Evolutionary conservation across 306 rosid species (phyloP), one percentile per base, ranked within the genome.

Genomic region (Clitoria ternatea): DNA sequence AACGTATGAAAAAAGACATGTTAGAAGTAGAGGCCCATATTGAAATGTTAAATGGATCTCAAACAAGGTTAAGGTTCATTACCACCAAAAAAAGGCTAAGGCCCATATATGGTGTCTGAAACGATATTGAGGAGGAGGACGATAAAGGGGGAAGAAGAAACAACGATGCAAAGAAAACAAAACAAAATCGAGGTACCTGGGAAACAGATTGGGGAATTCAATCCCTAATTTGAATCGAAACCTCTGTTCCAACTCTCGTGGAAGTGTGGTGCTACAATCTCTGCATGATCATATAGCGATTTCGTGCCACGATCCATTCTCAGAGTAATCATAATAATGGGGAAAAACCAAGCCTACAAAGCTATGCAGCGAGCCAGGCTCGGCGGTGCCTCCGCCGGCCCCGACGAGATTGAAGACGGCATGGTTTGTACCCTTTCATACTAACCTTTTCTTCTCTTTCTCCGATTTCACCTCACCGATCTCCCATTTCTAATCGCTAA

Each of bases 341-440:
- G 99, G 22, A 95, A 95, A 78, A 95, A 95, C 75, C 99, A 95
- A 82, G 96, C 99, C 10, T 91, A 95, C 87, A 91, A 95, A 85
- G 99, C 99, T 49, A 91, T 91, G 99, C 99, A 95, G 88, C 67
- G 96, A 81, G 69, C 99, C 39, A 81, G 96, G 89, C 72, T 95
- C 1, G 99, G 99, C 62, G 87, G 97, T 39, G 84, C 85, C 82
- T 81, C 97, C 29, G 90, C 84, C 37, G 99, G 92, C 37, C 96
- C 99, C 1, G 96, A 81, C 3, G 99, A 95, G 83, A 49, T 89
- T 35, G 99, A 95, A 85, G 99, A 95, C 77, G 99, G 99, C 89
- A 95, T 95, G 99, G 99, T 95, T 86, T 91, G 99, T 91, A 91
- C 91, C 97, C 89, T 94, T 94, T 74, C 99, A 86, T 85, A 77